Percentiles rank a stretch among this genome's conserved stretches.
Evolutionary conservation across 352 stramenopile species (phyloP).

Genomic region (Phytophthora sp.): DNA sequence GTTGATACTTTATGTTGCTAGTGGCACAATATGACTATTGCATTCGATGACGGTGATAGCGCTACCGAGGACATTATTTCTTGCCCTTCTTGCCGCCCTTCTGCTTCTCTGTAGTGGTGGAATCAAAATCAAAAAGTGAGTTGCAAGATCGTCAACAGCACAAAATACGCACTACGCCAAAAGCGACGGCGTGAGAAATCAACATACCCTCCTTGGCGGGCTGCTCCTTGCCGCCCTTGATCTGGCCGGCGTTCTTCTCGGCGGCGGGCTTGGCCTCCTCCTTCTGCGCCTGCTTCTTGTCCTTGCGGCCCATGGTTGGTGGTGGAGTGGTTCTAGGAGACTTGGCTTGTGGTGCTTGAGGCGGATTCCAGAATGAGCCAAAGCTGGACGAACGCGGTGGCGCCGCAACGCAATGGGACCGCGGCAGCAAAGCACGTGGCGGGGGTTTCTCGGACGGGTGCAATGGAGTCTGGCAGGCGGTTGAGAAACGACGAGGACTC

Average conservation of each 20-base stretch:
- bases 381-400: background rate
- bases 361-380: conserved; percentile 22
- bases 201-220: conserved; percentile 14
- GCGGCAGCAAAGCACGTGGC: background rate
- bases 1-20: conserved; percentile 8
- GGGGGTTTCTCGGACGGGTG: background rate
- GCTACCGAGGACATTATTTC: background rate
- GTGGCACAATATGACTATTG: background rate
- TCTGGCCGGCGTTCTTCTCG: conserved; percentile 26
- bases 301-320: conserved; percentile 39
- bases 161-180: no score
- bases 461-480: no score
- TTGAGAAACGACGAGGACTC: background rate
- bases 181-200: no score
- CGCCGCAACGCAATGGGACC: background rate
- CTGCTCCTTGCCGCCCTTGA: conserved; percentile 26
- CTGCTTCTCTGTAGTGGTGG: background rate
- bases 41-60: background rate
- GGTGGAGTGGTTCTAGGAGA: background rate
- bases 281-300: conserved; percentile 30
- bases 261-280: conserved; percentile 15
- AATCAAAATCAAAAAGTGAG: background rate
- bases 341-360: conserved; percentile 12
- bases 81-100: background rate
- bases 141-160: background rate